Evolutionary conservation across 345 rosid genomes (phyloP).

Genomic region (Brassica incana): DNA sequence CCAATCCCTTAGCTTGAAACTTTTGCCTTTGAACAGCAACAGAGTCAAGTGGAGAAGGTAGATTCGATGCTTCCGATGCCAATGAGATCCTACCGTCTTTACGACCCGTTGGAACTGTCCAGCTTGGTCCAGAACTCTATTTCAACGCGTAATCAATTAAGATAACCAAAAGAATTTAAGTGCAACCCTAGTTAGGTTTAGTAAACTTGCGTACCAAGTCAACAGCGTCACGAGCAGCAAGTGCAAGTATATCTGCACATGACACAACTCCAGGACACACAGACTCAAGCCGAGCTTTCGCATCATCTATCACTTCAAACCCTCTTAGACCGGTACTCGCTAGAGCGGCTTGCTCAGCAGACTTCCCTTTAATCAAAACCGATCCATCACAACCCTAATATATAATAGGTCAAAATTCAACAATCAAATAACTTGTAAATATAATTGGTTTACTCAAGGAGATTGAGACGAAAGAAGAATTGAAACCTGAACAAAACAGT

Average conservation of each 20-base stretch:
- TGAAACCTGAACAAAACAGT: conserved; percentile 70
- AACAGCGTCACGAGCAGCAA: conserved; percentile 59
- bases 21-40: conserved; percentile 56
- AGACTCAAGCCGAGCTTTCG: conserved; percentile 50
- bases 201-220: conserved; percentile 37
- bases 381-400: conserved; percentile 57
- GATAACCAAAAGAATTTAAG: neutral
- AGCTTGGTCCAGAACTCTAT: conserved; percentile 69
- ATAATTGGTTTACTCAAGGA: neutral
- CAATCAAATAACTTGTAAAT: neutral
- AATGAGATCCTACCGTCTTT: conserved; percentile 70
- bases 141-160: neutral
- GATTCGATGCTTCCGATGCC: conserved; percentile 50
- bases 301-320: conserved; percentile 53
- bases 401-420: conserved; percentile 2
- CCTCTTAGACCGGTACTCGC: conserved; percentile 43
- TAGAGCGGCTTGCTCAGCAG: conserved; percentile 46
- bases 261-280: conserved; percentile 59
- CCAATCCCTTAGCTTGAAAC: conserved; percentile 62
- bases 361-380: conserved; percentile 46
- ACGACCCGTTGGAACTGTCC: conserved; percentile 74
- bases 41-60: conserved; percentile 67
- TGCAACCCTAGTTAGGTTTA: neutral
- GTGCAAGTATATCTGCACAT: conserved; percentile 57
- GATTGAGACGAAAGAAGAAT: neutral